Evolutionary conservation across 257 asterid genomes (phyloP).

Genomic region (Linaria vulgaris): DNA sequence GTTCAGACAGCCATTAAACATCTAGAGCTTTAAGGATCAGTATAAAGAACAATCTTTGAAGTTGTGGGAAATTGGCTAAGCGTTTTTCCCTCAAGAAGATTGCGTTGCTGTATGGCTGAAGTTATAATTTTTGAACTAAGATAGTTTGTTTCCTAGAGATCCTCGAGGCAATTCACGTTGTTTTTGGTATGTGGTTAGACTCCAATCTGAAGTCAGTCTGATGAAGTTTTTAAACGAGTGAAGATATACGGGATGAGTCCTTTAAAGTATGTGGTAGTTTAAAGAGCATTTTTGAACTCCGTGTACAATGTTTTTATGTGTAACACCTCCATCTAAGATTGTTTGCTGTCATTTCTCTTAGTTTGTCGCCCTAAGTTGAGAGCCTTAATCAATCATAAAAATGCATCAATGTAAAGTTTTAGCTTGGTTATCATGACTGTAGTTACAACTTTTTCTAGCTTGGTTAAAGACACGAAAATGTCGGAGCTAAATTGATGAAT

Average conservation of each 20-base stretch:
- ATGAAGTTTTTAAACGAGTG: neutral
- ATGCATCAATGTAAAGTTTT: too few relatives aligned
- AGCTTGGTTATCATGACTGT: too few relatives aligned
- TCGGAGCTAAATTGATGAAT: too few relatives aligned
- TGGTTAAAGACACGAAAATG: too few relatives aligned
- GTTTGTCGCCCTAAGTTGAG: too few relatives aligned
- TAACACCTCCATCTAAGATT: too few relatives aligned
- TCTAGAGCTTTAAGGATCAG: conserved; percentile 41
- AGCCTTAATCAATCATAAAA: too few relatives aligned
- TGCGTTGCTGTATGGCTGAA: conserved; percentile 15
- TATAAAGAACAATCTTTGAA: neutral
- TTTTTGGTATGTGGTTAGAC: neutral
- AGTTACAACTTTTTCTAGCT: too few relatives aligned
- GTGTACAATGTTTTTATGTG: too few relatives aligned
- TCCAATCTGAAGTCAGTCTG: neutral
- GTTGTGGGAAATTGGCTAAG: neutral
- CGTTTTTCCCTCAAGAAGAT: neutral
- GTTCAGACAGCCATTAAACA: conserved; percentile 75
- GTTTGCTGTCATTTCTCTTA: too few relatives aligned
- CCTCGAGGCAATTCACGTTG: neutral
- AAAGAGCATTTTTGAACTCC: neutral
- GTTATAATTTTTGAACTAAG: neutral
- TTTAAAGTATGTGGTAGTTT: neutral
- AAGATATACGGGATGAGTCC: neutral
- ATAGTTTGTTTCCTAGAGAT: neutral